Base-by-base conservation (phyloP, 108 stramenopile genomes). In the Skeletonema potamos region DNA sequence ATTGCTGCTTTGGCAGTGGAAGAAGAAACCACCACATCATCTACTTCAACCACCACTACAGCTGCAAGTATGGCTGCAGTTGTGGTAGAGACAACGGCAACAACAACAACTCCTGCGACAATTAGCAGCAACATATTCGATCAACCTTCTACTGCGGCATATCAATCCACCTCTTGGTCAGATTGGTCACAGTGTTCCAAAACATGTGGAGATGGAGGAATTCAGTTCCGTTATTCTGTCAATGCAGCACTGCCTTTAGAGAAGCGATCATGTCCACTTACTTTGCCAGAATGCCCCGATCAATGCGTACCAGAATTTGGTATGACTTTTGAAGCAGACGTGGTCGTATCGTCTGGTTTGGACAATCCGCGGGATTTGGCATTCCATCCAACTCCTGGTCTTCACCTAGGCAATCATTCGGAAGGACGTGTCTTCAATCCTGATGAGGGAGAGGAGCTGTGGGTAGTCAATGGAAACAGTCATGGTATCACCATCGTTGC, bases 351-450 rank as follows among this genome's bases (percentile, higher is more conserved):
- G 4, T 60, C 76, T 13, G 58, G 33, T 11, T 58, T 81, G 1
- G 27, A 59, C 11, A 51, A 27, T 30, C 74, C 77, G 6, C 64
- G 44, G 15, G 74, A 64, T 48, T 11, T 76, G 51, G 71, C 57
- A 22, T 84, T 72, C 28, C 84, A 85, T 64, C 84, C 84, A 4
- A 73, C 84, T 12, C 84, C 84, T 11, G 84, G 84, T 2, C n/a
- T 76, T 62, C 84, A 85, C 51, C 68, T 85, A 12, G 76, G 80
- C 13, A 41, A 33, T n/a, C 54, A 36, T 13, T 78, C 72, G 10
- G 80, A 82, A 63, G 76, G 79, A 13, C 34, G 77, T 1, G 48
- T 24, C 9, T 82, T 82, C 58, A 28, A 72, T 3, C 76, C 75
- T 11, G 17, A 37, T 1, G 74, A 62, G 26, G 76, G 84, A 20